Base-by-base conservation (phyloP, 805 yeast genomes). In the Sugiyamaella smithiae region DNA sequence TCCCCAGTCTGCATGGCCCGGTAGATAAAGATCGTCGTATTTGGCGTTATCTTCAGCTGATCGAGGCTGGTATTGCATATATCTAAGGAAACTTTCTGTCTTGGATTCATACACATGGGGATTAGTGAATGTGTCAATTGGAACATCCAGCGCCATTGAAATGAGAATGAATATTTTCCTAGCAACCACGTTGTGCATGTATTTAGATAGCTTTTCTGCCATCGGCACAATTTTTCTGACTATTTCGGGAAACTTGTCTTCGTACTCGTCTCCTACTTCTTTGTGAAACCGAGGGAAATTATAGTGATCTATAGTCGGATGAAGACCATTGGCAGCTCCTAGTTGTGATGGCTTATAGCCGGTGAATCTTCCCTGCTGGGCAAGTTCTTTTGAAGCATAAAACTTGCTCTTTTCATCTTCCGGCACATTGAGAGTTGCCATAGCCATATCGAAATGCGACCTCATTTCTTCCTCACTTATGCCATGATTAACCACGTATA, bases 271-370 rank as follows among this genome's bases (percentile, higher is more conserved):
- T 4, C 33, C 33, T n/a, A 29, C 14, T 16, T 29, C 33, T 16
- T 29, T 29, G 8, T 29, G 33, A 16, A 29, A 29, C 7, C 33
- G 33, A 16, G 33, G 33, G 14, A 29, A 29, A 29, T 29, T 29
- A 29, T 29, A 29, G 33, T 29, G 33, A 6, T 29, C 33, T n/a
- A 29, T 29, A n/a, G 33, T 29, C 33, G 33, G 33, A 16, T 29
- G 33, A 16, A 29, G 33, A 7, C 33, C 33, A 16, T 29, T 29
- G 33, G 33, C 33, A 29, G 33, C 33, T 4, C 33, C 33, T 3
- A 29, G 8, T 6, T 29, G 33, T 29, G 3, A n/a, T 3, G 33
- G 33, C 33, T 29, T 29, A 16, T 29, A 29, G 33, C 33, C 33
- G 4, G 33, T 29, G 8, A 29, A 29, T 6, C 33, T n/a, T 4